Evolutionary conservation across 2,329 filamentous ascomycete species (phyloP).

Genomic region (Fusarium sp.): DNA sequence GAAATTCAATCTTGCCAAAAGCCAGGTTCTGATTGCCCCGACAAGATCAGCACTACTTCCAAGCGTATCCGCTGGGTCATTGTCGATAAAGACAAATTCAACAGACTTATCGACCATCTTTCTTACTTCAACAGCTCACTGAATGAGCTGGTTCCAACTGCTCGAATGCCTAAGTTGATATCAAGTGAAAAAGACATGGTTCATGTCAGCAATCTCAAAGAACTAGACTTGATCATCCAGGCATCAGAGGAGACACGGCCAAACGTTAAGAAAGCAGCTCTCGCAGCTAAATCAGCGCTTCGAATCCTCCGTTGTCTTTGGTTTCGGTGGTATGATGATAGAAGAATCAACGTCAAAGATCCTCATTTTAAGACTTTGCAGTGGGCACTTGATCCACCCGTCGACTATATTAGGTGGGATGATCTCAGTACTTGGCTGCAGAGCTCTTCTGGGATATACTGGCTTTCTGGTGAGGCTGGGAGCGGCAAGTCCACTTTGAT

Average conservation of each 20-base stretch:
- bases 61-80: background rate
- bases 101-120: fast-evolving
- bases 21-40: no score
- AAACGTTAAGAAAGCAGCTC: background rate
- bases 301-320: background rate
- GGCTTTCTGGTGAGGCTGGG: background rate
- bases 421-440: background rate
- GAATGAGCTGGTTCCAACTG: background rate
- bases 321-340: background rate
- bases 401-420: fast-evolving
- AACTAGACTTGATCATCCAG: background rate
- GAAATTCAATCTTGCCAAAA: background rate
- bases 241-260: background rate
- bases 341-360: background rate
- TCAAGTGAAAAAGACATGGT: background rate
- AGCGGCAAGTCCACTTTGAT: background rate
- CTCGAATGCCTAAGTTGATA: fast-evolving
- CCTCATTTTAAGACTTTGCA: background rate
- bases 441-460: background rate
- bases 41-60: fast-evolving
- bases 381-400: background rate
- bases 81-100: background rate
- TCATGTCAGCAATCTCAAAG: background rate
- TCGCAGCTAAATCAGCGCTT: fast-evolving
- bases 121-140: background rate